A percentile compares a stretch with the other conserved stretches of the same genome.
Evolutionary conservation across 106 monocot species (phyloP).

Genomic region (Vanilla planifolia): DNA sequence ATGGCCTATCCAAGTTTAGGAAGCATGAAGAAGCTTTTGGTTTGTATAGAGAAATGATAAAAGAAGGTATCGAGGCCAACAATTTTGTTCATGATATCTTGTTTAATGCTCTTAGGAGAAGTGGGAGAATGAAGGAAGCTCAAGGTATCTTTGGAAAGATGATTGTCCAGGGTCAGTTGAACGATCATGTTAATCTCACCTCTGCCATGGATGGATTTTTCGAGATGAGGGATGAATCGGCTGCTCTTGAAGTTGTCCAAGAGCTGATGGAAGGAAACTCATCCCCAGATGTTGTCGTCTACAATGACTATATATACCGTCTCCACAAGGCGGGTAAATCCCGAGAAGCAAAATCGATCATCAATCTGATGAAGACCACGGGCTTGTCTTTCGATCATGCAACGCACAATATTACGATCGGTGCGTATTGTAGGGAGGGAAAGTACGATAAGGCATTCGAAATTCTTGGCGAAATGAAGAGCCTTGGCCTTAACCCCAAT

Average conservation of each 20-base stretch:
- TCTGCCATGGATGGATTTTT: conserved; percentile 87
- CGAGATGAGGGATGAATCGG: conserved; percentile 53
- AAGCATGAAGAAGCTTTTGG: conserved; percentile 55
- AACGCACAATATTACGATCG: conserved; percentile 76
- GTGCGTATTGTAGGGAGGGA: conserved; percentile 47
- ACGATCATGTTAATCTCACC: conserved; percentile 77
- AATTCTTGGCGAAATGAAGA: conserved; percentile 57
- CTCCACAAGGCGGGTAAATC: conserved; percentile 55
- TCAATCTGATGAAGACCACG: conserved; percentile 46
- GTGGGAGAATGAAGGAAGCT: conserved; percentile 61
- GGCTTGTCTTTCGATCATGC: conserved; percentile 61
- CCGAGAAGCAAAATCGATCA: conserved; percentile 53
- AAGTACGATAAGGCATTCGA: conserved; percentile 46
- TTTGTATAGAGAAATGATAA: conserved; percentile 47
- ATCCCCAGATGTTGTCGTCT: conserved; percentile 52
- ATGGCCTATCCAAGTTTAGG: conserved; percentile 63
- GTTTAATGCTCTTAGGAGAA: conserved; percentile 78
- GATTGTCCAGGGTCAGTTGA: conserved; percentile 31
- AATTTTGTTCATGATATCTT: conserved; percentile 47
- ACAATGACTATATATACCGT: conserved; percentile 88
- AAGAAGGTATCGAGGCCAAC: conserved; percentile 53
- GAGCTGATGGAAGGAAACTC: conserved; percentile 53
- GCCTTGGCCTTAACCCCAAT: conserved; percentile 47
- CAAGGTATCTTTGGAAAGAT: conserved; percentile 40
- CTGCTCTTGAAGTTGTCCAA: conserved; percentile 55